Evolutionary conservation across 1,284 basidiomycete species (phyloP), one percentile per base, ranked within the genome.

Genomic region (Irpex rosettiformis): DNA sequence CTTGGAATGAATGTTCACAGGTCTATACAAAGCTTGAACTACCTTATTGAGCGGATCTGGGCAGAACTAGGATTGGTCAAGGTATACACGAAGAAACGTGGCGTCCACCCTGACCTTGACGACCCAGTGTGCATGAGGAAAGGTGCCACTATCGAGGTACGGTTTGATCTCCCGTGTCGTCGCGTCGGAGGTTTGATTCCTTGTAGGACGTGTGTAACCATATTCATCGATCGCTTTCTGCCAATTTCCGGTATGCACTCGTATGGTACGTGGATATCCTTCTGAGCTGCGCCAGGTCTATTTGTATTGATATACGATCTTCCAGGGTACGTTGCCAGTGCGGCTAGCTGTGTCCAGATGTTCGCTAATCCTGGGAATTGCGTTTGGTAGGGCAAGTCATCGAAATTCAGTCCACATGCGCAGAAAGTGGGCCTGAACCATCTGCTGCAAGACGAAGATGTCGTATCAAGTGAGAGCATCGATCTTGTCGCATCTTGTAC

Each of bases 21-120:
- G 24, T 45, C 57, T 25, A 24, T 51, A 8, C 43, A 30, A 62
- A 97, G 91, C 71, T 75, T 98, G 59, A 90, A 94, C 70, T 91
- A 93, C 71, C 81, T 98, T 29, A 82, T 96, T 61, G 94, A 94
- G 62, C 81, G 87, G 43, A 93, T 98, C 62, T 98, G 96, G 96
- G 89, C 90, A 60, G 86, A 93, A 62, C 81, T 96, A 18, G 79
- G 82, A 40, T 82, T 96, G 18, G 94, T 96, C 55, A 95, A 94
- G 73, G 86, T 98, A 57, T 98, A 98, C 75, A 98, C 96, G 1
- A 98, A 98, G 76, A 96, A 96, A 73, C 84, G 96, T 52, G 96
- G 96, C n/a, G 91, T 82, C 30, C 91, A 91, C 65, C 94, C 96
- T 2, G 96, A 98, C 71, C 75, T 98, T 18, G 75, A 80, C 1